phyloP scores from a whole-genome alignment of 306 rosid species.

The Cucumis melo region DNA sequence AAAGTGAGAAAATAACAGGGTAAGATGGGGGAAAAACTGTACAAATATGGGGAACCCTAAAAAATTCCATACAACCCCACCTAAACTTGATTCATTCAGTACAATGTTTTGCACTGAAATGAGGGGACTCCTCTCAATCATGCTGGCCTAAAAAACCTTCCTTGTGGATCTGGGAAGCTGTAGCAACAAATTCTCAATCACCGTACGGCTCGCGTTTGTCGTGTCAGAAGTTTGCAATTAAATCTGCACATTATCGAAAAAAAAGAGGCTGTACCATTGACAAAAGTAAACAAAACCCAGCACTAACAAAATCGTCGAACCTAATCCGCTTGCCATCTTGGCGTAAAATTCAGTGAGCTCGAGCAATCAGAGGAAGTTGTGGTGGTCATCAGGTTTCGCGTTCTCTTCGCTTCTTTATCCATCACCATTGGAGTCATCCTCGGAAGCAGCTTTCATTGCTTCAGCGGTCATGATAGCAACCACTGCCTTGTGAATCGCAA shows the following conservation, averaged over 20 bases:
- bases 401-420: conserved; percentile 11
- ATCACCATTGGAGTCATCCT: conserved; percentile 27
- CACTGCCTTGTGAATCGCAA: conserved; percentile 77
- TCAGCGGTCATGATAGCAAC: conserved; percentile 86
- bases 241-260: conserved; percentile 6
- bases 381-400: neutral
- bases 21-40: conserved; percentile 26
- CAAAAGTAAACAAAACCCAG: conserved; percentile 19
- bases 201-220: neutral
- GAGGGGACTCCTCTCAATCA: conserved; percentile 2
- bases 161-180: conserved; percentile 1
- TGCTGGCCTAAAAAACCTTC: neutral
- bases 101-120: conserved; percentile 6
- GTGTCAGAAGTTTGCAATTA: conserved; percentile 19
- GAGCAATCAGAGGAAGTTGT: conserved; percentile 5
- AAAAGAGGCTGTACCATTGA: conserved; percentile 13
- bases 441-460: conserved; percentile 46
- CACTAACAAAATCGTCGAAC: conserved; percentile 19
- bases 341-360: conserved; percentile 8
- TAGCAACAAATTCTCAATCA: neutral
- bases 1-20: conserved; percentile 7
- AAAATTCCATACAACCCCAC: conserved; percentile 32
- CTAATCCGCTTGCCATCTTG: conserved; percentile 3
- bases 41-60: conserved; percentile 53
- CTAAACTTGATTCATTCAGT: neutral